Evolutionary conservation across 805 yeast species (phyloP).

Genomic region (Wickerhamiella dianesei): DNA sequence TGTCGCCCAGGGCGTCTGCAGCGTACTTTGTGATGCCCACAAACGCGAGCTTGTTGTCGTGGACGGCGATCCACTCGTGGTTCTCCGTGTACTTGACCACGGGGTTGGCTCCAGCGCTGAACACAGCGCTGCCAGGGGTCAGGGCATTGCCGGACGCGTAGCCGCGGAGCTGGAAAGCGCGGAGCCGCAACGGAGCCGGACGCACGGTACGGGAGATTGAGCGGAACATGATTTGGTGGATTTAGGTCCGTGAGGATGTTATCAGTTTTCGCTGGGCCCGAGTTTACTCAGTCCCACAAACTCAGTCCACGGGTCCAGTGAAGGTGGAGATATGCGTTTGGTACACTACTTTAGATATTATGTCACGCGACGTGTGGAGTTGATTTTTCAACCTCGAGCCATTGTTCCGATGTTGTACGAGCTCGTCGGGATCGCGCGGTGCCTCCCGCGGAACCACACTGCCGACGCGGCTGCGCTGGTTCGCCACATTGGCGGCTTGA

Average conservation of each 20-base stretch:
- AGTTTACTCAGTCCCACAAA: no score
- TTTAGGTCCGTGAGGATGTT: neutral
- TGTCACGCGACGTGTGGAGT: no score
- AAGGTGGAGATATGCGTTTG: no score
- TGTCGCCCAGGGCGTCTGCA: conserved; percentile 92
- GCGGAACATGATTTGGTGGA: conserved; percentile 2
- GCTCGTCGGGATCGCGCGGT: conserved; percentile 78
- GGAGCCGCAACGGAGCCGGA: conserved; percentile 1
- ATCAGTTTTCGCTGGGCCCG: no score
- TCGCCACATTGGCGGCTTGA: conserved; percentile 64
- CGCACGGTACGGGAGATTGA: neutral
- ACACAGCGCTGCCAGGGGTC: conserved; percentile 20
- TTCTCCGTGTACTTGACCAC: conserved; percentile 52
- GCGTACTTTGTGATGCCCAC: conserved; percentile 92
- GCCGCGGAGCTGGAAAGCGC: conserved; percentile 1
- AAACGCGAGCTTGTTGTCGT: conserved; percentile 64
- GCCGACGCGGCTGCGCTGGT: conserved; percentile 53
- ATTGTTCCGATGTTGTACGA: conserved; percentile 64
- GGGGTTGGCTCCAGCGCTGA: conserved; percentile 22
- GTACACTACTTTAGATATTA: no score
- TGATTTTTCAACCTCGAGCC: no score
- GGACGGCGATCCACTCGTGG: conserved; percentile 91
- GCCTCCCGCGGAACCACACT: conserved; percentile 35
- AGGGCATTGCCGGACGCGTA: conserved; percentile 7
- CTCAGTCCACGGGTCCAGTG: no score